Evolutionary conservation across 768 basidiomycete species (phyloP).

Genomic region (Suillus paluster): DNA sequence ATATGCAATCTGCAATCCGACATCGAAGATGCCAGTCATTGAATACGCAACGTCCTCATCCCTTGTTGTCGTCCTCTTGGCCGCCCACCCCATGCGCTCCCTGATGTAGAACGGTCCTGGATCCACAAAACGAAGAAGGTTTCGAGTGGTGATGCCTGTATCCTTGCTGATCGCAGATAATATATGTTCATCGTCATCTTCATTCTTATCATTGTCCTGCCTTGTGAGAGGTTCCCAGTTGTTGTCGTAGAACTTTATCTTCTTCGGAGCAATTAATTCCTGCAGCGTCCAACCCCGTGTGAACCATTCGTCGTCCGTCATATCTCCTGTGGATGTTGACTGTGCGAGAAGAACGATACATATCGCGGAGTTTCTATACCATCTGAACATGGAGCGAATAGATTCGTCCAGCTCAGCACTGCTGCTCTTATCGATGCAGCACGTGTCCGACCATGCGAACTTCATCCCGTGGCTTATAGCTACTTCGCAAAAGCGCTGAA

Average conservation of each 20-base stretch:
- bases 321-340: not conserved
- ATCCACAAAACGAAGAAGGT: not conserved
- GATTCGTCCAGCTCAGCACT: slow-evolving; percentile 20
- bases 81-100: slow-evolving; percentile 12
- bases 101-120: not conserved
- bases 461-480: not conserved
- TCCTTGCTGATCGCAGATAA: not conserved
- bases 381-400: slow-evolving; percentile 19
- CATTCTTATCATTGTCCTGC: not conserved
- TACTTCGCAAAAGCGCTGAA: not conserved
- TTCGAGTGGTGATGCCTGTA: not conserved
- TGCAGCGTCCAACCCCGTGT: not conserved
- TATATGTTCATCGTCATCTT: not conserved
- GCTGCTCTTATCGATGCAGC: slow-evolving; percentile 18
- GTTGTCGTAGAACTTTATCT: slow-evolving; percentile 13
- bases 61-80: slow-evolving; percentile 16
- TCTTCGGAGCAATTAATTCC: slow-evolving; percentile 12
- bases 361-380: slow-evolving; percentile 16
- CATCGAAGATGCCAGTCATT: slow-evolving; percentile 15
- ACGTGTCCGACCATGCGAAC: slow-evolving; percentile 13
- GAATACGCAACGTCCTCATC: slow-evolving; percentile 18
- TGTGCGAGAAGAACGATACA: slow-evolving; percentile 14
- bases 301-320: slow-evolving; percentile 16
- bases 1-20: slow-evolving; percentile 13
- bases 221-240: slow-evolving; percentile 8